phyloP scores from a whole-genome alignment of 2,329 filamentous ascomycete genomes.

The Aureobasidium melanogenum region DNA sequence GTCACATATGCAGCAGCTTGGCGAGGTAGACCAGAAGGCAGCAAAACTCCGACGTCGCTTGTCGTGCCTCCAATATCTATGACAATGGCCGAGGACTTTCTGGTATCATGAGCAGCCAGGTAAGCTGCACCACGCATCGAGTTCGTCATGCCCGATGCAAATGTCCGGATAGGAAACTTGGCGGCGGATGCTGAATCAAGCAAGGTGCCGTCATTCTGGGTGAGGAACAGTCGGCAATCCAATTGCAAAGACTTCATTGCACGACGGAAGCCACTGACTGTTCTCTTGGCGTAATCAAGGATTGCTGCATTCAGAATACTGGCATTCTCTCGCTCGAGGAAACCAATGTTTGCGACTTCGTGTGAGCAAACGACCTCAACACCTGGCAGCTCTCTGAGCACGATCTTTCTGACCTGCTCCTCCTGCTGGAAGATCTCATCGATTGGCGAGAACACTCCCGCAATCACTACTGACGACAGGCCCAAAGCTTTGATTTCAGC shows the following conservation, averaged over 20 bases:
- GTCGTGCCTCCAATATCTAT: conserved; percentile 61
- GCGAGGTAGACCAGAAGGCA: conserved; percentile 52
- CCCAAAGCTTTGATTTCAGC: conserved; percentile 35
- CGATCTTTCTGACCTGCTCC: conserved; percentile 39
- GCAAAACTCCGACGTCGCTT: conserved; percentile 51
- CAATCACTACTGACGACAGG: conserved; percentile 43
- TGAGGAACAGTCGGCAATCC: conserved; percentile 42
- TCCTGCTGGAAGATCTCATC: conserved; percentile 47
- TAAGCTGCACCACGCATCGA: conserved; percentile 50
- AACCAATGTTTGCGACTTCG: conserved; percentile 40
- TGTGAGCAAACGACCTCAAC: conserved; percentile 44
- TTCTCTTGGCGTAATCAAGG: conserved; percentile 36
- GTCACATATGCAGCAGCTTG: conserved; percentile 53
- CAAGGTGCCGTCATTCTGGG: conserved; percentile 45
- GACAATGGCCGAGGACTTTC: conserved; percentile 39
- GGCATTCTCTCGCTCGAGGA: conserved; percentile 44
- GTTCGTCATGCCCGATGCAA: conserved; percentile 44
- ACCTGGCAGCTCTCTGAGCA: conserved; percentile 37
- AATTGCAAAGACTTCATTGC: conserved; percentile 39
- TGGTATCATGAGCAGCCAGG: conserved; percentile 33
- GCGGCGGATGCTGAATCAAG: conserved; percentile 39
- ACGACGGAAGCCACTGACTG: conserved; percentile 36
- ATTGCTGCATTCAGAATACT: conserved; percentile 43
- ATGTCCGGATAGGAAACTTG: conserved; percentile 42
- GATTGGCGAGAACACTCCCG: conserved; percentile 51